These are phyloP conservation scores for Aspergillus heteromorphus DNA, from an alignment of 495 filamentous ascomycete species.

Conservation along the genomic window DNA sequence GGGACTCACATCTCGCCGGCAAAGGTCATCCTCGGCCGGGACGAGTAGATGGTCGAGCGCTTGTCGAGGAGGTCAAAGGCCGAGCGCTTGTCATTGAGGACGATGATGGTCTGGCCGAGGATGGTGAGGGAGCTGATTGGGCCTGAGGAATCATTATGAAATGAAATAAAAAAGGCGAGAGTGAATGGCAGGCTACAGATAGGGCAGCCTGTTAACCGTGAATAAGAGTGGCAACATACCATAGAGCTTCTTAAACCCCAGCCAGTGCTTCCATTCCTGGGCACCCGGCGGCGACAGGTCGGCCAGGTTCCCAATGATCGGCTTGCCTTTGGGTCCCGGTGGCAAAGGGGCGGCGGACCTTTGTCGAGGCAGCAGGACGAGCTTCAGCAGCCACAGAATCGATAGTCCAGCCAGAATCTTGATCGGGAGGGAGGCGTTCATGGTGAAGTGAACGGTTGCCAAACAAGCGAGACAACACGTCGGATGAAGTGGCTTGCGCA, in stretches of 20 bases:
- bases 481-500: too few species aligned
- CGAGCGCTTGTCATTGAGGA: conserved; percentile 37
- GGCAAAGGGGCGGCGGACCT: conserved; percentile 9
- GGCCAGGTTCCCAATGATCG: conserved; percentile 44
- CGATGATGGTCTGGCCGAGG: conserved; percentile 39
- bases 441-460: neutral
- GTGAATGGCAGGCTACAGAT: too few species aligned
- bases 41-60: conserved; percentile 34
- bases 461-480: too few species aligned
- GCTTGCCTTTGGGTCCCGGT: conserved; percentile 39
- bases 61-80: conserved; percentile 42
- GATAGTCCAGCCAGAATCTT: neutral
- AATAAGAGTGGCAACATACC: conserved; percentile 24
- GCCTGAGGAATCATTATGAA: too few species aligned
- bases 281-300: conserved; percentile 36
- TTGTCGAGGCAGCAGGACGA: neutral
- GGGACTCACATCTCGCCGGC: conserved; percentile 8
- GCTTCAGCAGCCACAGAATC: neutral
- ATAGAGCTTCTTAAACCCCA: conserved; percentile 45
- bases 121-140: conserved; percentile 47
- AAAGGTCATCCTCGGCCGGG: conserved; percentile 30
- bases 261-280: conserved; percentile 44
- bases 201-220: too few species aligned
- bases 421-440: neutral
- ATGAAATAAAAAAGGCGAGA: neutral